A percentile compares a stretch with the other conserved stretches of the same genome.
Evolutionary conservation across 257 asterid species (phyloP).

Genomic region (Ocimum tenuiflorum): DNA sequence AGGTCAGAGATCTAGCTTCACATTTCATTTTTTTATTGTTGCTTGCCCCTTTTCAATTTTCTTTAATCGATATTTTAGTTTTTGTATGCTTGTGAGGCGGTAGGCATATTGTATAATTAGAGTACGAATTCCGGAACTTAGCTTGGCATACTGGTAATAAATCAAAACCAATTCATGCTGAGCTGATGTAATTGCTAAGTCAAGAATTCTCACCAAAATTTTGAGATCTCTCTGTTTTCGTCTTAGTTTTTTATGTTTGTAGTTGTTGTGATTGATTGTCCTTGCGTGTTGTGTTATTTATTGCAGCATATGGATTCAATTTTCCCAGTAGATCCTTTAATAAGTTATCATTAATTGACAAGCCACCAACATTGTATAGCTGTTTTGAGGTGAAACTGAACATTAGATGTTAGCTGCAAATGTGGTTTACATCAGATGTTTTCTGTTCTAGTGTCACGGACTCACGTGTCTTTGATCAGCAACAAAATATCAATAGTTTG

Average conservation of each 20-base stretch:
- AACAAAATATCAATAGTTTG: not conserved
- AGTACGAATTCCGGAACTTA: no score
- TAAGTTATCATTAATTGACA: not conserved
- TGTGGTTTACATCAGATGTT: not conserved
- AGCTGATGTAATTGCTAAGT: not conserved
- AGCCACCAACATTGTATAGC: not conserved
- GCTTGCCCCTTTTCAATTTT: not conserved
- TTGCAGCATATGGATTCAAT: not conserved
- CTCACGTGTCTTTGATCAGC: not conserved
- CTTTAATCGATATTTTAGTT: not conserved
- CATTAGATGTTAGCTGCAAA: no score
- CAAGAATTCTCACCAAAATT: not conserved
- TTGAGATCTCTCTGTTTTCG: conserved; percentile 5
- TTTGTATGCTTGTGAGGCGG: not conserved
- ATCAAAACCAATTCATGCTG: conserved; percentile 4
- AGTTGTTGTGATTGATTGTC: not conserved
- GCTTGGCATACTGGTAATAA: not conserved
- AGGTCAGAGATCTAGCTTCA: conserved; percentile 51
- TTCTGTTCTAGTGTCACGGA: not conserved
- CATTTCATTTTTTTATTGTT: not conserved
- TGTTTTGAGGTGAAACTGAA: not conserved
- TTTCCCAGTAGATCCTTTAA: conserved; percentile 5
- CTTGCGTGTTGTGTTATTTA: not conserved
- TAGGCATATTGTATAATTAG: no score
- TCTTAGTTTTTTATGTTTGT: not conserved